Percentiles rank a stretch among this genome's conserved stretches.
These are phyloP conservation scores for Hyphopichia wangnamkhiaoensis DNA, from an alignment of 1,139 yeast genomes.

Conservation along the genomic window DNA sequence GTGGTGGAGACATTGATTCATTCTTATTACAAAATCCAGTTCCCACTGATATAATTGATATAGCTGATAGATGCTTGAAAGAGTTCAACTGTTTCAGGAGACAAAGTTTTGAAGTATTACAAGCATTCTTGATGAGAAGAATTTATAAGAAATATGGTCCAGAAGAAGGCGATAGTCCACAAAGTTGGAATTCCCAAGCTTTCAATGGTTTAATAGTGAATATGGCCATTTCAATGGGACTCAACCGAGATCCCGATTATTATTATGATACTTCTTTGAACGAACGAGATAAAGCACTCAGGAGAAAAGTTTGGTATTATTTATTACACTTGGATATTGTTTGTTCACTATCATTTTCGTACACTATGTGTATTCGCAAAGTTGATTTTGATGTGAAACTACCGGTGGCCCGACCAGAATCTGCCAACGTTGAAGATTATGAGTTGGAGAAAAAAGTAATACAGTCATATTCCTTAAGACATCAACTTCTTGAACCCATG, in stretches of 20 bases:
- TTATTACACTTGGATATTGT: slow-evolving; percentile 21
- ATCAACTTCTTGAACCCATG: slow-evolving; percentile 6
- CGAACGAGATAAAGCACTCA: slow-evolving; percentile 33
- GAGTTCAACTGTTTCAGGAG: slow-evolving; percentile 38
- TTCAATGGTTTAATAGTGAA: slow-evolving; percentile 47
- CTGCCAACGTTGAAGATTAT: slow-evolving; percentile 17
- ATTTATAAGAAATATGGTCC: slow-evolving; percentile 29
- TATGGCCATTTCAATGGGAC: slow-evolving; percentile 50
- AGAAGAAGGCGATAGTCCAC: slow-evolving; percentile 28
- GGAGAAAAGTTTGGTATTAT: slow-evolving; percentile 49
- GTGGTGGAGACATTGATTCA: slow-evolving; percentile 8
- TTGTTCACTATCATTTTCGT: slow-evolving; percentile 11
- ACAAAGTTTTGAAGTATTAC: slow-evolving; percentile 48
- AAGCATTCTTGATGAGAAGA: slow-evolving; percentile 38
- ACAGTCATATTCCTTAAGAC: slow-evolving; percentile 12
- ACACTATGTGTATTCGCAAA: slow-evolving; percentile 12
- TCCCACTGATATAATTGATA: slow-evolving; percentile 27
- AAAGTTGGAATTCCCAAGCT: slow-evolving; percentile 35
- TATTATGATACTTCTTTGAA: slow-evolving; percentile 26
- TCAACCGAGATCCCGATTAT: slow-evolving; percentile 52
- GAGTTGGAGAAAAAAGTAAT: slow-evolving; percentile 21
- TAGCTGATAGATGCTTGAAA: slow-evolving; percentile 35
- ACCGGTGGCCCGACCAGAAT: slow-evolving; percentile 19
- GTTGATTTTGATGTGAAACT: slow-evolving; percentile 23
- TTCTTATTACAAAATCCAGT: slow-evolving; percentile 24